phyloP scores from a whole-genome alignment of 1,284 basidiomycete genomes.

The Apiotrichum sp. region DNA sequence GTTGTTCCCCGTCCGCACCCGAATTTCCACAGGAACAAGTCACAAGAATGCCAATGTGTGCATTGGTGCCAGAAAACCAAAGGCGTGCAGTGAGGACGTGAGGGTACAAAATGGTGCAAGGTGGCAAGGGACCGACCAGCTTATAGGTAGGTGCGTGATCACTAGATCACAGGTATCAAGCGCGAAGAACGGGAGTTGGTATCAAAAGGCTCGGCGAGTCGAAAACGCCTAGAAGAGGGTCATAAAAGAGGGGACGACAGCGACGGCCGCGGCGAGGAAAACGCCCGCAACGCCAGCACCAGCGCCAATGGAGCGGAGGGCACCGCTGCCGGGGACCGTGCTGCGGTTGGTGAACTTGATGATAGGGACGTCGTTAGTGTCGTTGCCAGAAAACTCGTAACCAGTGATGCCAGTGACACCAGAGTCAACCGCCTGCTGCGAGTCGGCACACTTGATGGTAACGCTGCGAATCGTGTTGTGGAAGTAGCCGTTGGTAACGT shows the following conservation, averaged over 20 bases:
- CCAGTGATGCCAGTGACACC: conserved; percentile 11
- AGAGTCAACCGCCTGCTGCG: conserved; percentile 11
- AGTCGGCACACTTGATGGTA: conserved; percentile 27
- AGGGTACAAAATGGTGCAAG: no score
- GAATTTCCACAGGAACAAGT: no score
- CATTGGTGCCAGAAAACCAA: no score
- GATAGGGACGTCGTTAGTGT: conserved; percentile 21
- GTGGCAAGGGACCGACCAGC: no score
- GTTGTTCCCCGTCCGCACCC: no score
- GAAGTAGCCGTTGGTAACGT: conserved; percentile 49
- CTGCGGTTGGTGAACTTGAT: conserved; percentile 11
- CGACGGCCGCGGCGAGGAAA: not conserved
- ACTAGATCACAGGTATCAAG: no score
- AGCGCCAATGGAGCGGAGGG: not conserved
- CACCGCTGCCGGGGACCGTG: conserved; percentile 4
- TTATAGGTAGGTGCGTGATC: no score
- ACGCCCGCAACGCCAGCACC: not conserved
- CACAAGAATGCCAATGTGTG: no score
- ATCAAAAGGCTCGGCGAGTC: no score
- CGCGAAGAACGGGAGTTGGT: no score
- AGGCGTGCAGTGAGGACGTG: no score
- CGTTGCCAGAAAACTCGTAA: conserved; percentile 31
- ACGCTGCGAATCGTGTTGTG: conserved; percentile 36
- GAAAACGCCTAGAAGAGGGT: not conserved
- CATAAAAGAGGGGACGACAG: not conserved